Base-by-base conservation (phyloP, 148 eudicot genomes). In the Persicaria tinctoria region DNA sequence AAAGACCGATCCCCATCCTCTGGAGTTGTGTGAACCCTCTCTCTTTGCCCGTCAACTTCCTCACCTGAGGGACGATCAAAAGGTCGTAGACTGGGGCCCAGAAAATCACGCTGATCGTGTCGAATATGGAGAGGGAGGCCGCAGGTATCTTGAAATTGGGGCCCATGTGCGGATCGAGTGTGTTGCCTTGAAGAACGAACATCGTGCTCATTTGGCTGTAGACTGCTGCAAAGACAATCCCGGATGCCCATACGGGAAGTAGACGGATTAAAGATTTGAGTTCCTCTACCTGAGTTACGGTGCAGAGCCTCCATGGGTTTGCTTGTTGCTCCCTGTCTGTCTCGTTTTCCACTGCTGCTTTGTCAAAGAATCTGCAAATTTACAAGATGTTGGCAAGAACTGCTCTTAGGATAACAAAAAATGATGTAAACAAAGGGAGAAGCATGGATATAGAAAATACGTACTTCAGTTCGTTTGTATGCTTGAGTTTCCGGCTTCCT, bases 1-100 rank as follows among this genome's bases (percentile, higher is more conserved):
- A 60, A 4, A 76, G 74, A 10, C 83, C 83, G 6, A 80, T 76
- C 32, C 83, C 83, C 83, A 80, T 80, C 49, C 83, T 55, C 45
- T 80, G 79, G 45, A 80, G 79, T n/a, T 76, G 79, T 14, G 76
- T 72, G 72, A 80, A 76, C 48, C 83, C 83, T 7, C 79, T 75
- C 49, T 80, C 77, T 3, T 76, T 38, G 20, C 76, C 74, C 0
- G 83, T 80, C 17, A 73, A 13, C 56, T 68, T 80, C 55, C 79
- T 64, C 47, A 68, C 78, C 9, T 23, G 50, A 1, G 74, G 79
- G 60, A 76, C 79, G 23, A 80, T 73, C 14, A 76, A 3, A 2
- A 47, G 9, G 63, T 80, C 79, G 45, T 80, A 76, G 6, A 76
- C 72, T 5, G 76, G 79, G 20, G 76, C 32, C 83, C 83, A 80